phyloP scores from a whole-genome alignment of 371 early-diverging fungal genomes.

The Mortierella sp. region DNA sequence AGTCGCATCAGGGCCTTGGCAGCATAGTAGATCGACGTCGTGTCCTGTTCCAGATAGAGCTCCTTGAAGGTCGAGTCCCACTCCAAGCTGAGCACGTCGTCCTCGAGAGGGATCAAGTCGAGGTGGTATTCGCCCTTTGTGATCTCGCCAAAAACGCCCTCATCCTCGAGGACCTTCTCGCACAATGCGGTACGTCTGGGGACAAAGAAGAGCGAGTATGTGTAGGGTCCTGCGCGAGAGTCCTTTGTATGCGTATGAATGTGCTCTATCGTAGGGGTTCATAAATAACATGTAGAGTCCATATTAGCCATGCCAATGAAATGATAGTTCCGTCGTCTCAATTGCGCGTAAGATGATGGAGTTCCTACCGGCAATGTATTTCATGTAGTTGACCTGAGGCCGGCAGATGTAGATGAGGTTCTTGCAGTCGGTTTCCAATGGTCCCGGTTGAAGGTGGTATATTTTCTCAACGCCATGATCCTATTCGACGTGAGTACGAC shows the following conservation, averaged over 20 bases:
- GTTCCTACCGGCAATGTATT: slow-evolving; percentile 81
- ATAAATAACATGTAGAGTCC: background rate
- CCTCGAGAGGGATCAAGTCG: slow-evolving; percentile 93
- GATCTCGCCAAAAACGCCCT: slow-evolving; percentile 91
- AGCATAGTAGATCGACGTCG: slow-evolving; percentile 81
- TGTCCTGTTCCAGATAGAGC: slow-evolving; percentile 86
- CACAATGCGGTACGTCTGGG: slow-evolving; percentile 91
- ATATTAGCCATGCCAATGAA: background rate
- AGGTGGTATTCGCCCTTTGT: slow-evolving; percentile 88
- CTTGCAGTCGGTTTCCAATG: slow-evolving; percentile 76
- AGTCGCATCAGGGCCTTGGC: slow-evolving; percentile 90
- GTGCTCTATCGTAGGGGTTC: slow-evolving; percentile 33
- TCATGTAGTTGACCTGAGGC: slow-evolving; percentile 84
- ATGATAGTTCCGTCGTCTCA: background rate
- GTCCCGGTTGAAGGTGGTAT: slow-evolving; percentile 79
- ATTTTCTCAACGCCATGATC: slow-evolving; percentile 97
- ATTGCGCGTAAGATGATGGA: background rate
- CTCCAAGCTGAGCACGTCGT: slow-evolving; percentile 93
- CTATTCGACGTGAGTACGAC: slow-evolving; percentile 55
- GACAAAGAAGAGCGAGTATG: slow-evolving; percentile 86
- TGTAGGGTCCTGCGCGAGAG: slow-evolving; percentile 38
- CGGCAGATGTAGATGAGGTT: slow-evolving; percentile 88
- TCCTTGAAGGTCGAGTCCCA: slow-evolving; percentile 84
- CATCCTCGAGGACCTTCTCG: slow-evolving; percentile 91
- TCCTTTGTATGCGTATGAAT: slow-evolving; percentile 52